These are phyloP conservation scores for Sclerotiophoma versabilis DNA, from an alignment of 2,329 filamentous ascomycete genomes.

Conservation along the genomic window DNA sequence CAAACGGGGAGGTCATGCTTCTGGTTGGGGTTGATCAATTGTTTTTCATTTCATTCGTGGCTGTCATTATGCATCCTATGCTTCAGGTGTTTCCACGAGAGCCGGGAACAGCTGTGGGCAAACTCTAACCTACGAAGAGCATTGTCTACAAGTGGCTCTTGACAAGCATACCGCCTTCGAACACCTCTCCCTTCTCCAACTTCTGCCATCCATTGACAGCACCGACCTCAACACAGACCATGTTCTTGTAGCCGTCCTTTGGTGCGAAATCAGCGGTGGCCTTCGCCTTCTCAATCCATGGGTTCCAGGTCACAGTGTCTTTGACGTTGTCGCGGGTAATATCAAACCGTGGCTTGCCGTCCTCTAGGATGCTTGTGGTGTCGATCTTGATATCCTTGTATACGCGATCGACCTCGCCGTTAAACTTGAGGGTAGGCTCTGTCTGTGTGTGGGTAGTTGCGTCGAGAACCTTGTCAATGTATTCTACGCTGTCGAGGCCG, in stretches of 20 bases:
- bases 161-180: constrained; percentile 69
- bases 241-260: constrained; percentile 87
- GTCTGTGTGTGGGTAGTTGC: constrained; percentile 69
- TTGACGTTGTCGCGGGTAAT: constrained; percentile 83
- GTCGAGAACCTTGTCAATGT: constrained; percentile 82
- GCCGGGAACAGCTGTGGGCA: not conserved
- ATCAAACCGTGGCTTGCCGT: constrained; percentile 70
- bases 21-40: not conserved
- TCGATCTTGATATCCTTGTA: constrained; percentile 73
- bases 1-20: not conserved
- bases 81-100: not conserved
- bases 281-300: constrained; percentile 85
- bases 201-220: constrained; percentile 82
- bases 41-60: not conserved
- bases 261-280: constrained; percentile 87
- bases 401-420: constrained; percentile 84
- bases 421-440: constrained; percentile 70
- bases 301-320: constrained; percentile 97
- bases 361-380: constrained; percentile 69
- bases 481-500: constrained; percentile 78
- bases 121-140: too few species aligned
- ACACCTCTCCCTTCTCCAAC: constrained; percentile 78
- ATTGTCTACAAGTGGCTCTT: constrained; percentile 49
- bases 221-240: constrained; percentile 94
- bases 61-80: constrained; percentile 7